Percentiles rank a stretch among this genome's conserved stretches.
These are phyloP conservation scores for Aspergillus floridensis DNA, from an alignment of 2,329 filamentous ascomycete genomes.

Conservation along the genomic window DNA sequence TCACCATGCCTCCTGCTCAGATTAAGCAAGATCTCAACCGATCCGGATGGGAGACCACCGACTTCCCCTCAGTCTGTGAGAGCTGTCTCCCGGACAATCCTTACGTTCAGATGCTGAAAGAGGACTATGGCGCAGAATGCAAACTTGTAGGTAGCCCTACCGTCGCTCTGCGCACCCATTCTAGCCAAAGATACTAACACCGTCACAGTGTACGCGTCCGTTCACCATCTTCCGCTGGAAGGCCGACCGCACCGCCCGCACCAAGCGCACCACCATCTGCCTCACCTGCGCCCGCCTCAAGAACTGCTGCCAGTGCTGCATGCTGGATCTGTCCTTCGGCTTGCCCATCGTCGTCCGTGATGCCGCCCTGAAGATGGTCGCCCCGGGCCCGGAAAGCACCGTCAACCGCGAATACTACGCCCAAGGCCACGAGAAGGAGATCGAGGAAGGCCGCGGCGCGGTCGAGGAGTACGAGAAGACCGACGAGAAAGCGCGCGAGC, in stretches of 20 bases:
- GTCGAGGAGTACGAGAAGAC: conserved; percentile 94
- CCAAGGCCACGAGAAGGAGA: conserved; percentile 92
- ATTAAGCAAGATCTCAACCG: conserved; percentile 96
- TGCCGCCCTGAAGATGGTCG: conserved; percentile 96
- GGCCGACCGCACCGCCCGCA: conserved; percentile 82
- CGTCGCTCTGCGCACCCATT: background rate
- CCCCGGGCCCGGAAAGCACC: conserved; percentile 83
- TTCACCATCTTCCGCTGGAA: conserved; percentile 97
- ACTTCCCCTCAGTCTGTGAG: conserved; percentile 62
- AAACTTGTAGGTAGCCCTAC: conserved; percentile 52
- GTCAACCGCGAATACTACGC: conserved; percentile 98
- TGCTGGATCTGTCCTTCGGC: conserved; percentile 95
- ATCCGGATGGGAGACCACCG: conserved; percentile 83
- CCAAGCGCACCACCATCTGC: conserved; percentile 93
- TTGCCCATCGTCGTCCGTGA: conserved; percentile 92
- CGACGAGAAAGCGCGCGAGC: conserved; percentile 90
- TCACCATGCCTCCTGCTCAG: conserved; percentile 70
- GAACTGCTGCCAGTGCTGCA: conserved; percentile 98
- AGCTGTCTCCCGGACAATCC: conserved; percentile 94
- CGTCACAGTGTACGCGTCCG: conserved; percentile 71
- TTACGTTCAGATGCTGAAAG: conserved; percentile 98
- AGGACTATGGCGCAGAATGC: conserved; percentile 87
- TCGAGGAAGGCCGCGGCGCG: conserved; percentile 83
- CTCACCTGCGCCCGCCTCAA: conserved; percentile 95
- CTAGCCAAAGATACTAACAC: conserved; percentile 3